A percentile compares a stretch with the other conserved stretches of the same genome.
Conservation (phyloP, 1,139 yeast genomes). For the Zygoascus meyerae region DNA sequence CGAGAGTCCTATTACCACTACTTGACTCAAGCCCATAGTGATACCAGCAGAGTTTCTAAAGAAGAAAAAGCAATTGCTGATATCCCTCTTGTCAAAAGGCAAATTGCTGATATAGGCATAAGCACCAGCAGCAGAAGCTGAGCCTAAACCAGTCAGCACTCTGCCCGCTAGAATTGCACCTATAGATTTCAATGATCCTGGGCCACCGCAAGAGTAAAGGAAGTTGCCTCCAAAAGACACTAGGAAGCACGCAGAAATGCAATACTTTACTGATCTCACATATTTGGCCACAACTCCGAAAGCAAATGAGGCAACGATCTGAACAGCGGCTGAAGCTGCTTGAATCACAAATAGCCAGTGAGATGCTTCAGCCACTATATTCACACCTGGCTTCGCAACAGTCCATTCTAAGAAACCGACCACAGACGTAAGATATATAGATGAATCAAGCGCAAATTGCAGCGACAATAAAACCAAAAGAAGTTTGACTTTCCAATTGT, state of each 20-base stretch:
- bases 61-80: not conserved
- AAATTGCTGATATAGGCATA: conserved; percentile 3
- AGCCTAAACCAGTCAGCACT: not conserved
- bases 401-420: not conserved
- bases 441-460: conserved; percentile 4
- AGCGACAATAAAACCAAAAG: not conserved
- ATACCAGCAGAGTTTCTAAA: not conserved
- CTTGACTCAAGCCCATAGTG: conserved; percentile 1
- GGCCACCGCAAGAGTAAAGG: conserved; percentile 4
- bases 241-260: not conserved
- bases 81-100: not conserved
- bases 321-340: conserved; percentile 3
- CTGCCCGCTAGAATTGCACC: not conserved
- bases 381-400: not conserved
- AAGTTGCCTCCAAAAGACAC: not conserved
- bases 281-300: conserved; percentile 1
- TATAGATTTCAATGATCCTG: not conserved
- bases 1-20: not conserved
- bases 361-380: not conserved
- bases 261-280: not conserved
- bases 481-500: not conserved
- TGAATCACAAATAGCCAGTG: conserved; percentile 5
- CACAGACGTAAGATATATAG: conserved; percentile 1
- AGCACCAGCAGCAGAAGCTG: conserved; percentile 3
- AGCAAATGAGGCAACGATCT: not conserved